phyloP scores from a whole-genome alignment of 2,329 filamentous ascomycete genomes.

The Botrytis galanthina region DNA sequence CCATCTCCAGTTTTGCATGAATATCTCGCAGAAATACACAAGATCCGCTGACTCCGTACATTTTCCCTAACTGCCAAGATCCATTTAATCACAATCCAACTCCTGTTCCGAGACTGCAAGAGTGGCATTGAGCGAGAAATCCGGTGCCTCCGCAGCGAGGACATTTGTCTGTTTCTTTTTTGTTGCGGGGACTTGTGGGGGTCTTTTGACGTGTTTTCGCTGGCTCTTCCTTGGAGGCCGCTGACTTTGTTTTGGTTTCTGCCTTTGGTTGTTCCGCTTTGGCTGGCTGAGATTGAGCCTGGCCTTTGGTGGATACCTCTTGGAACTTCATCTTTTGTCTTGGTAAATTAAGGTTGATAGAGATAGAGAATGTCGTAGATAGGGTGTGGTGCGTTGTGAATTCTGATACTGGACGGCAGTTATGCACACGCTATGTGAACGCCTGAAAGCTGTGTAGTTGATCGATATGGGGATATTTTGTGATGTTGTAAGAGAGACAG shows the following conservation, averaged over 20 bases:
- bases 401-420: not conserved
- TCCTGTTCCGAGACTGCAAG: not conserved
- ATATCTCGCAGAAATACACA: not conserved
- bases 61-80: not conserved
- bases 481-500: too few species aligned
- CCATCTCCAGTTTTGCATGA: not conserved
- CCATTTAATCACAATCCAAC: not conserved
- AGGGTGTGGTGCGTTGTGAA: not conserved
- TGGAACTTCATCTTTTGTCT: not conserved
- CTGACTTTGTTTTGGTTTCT: not conserved
- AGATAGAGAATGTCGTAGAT: not conserved
- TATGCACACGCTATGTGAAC: not conserved
- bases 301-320: not conserved
- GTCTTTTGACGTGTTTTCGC: not conserved
- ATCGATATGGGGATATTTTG: not conserved
- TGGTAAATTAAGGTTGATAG: not conserved
- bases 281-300: not conserved
- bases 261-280: not conserved
- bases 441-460: not conserved
- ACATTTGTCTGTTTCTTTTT: not conserved
- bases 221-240: not conserved
- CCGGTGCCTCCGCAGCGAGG: not conserved
- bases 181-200: not conserved
- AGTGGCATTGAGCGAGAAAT: not conserved
- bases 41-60: not conserved